Conservation (phyloP, 371 early-diverging fungal species). For the Lichtheimia corymbifera region DNA sequence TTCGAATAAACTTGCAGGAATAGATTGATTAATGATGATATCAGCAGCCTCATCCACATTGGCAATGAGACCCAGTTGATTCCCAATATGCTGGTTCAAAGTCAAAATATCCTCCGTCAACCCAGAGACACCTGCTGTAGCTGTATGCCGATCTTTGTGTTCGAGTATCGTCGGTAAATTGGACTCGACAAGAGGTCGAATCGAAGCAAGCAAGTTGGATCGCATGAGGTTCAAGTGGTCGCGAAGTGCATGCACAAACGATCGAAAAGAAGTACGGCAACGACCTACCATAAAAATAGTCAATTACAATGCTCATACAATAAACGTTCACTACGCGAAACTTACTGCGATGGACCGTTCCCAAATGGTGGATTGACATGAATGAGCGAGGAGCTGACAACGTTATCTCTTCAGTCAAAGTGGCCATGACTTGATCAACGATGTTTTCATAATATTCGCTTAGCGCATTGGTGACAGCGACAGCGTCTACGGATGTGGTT, state of each 20-base stretch:
- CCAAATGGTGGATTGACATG: slow-evolving; percentile 18
- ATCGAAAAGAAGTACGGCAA: slow-evolving; percentile 21
- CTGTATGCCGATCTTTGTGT: neutral
- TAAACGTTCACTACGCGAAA: neutral
- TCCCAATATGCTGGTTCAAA: slow-evolving; percentile 25
- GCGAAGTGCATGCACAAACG: slow-evolving; percentile 24
- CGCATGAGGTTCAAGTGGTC: slow-evolving; percentile 27
- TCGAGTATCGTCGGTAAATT: slow-evolving; percentile 16
- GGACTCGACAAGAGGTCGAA: slow-evolving; percentile 30
- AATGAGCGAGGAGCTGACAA: slow-evolving; percentile 27
- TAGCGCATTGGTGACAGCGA: slow-evolving; percentile 14
- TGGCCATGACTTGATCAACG: slow-evolving; percentile 45
- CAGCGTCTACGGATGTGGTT: slow-evolving; percentile 5
- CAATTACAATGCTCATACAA: neutral
- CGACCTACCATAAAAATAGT: slow-evolving; percentile 2
- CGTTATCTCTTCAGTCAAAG: slow-evolving; percentile 28
- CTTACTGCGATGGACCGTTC: slow-evolving; percentile 9
- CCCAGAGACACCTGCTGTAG: neutral
- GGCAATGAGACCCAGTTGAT: slow-evolving; percentile 28
- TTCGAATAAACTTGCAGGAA: slow-evolving; percentile 7
- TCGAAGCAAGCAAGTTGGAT: slow-evolving; percentile 24
- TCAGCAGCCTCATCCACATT: slow-evolving; percentile 25
- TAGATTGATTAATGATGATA: slow-evolving; percentile 21
- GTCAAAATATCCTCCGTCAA: slow-evolving; percentile 18
- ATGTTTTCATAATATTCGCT: slow-evolving; percentile 50